Evolutionary conservation across 306 rosid genomes (phyloP).

Genomic region (Castanopsis chinensis): DNA sequence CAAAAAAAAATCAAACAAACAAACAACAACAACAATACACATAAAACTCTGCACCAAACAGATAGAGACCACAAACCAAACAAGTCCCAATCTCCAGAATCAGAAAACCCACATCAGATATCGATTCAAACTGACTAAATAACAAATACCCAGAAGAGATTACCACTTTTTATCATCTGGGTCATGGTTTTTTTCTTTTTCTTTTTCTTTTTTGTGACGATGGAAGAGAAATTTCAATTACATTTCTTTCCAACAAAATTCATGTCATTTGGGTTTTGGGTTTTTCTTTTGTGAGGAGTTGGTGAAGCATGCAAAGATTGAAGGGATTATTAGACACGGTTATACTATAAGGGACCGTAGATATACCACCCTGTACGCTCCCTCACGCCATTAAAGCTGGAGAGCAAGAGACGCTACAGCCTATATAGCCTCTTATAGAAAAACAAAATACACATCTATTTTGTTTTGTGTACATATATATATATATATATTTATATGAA

Average conservation of each 20-base stretch:
- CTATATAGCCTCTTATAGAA: neutral
- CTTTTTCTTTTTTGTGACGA: neutral
- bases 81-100: constrained; percentile 15
- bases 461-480: neutral
- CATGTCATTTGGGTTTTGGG: constrained; percentile 14
- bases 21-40: neutral
- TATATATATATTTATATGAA: neutral
- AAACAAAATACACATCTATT: neutral
- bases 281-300: constrained; percentile 23
- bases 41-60: neutral
- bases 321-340: constrained; percentile 34
- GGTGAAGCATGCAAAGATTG: constrained; percentile 69
- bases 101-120: constrained; percentile 11
- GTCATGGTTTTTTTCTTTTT: neutral
- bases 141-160: constrained; percentile 20
- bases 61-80: constrained; percentile 10
- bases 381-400: constrained; percentile 52
- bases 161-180: constrained; percentile 17
- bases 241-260: constrained; percentile 7
- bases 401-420: constrained; percentile 34
- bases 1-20: neutral
- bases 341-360: constrained; percentile 22
- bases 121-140: constrained; percentile 3
- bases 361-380: constrained; percentile 28
- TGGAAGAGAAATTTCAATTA: constrained; percentile 12